phyloP scores from a whole-genome alignment of 2,329 filamentous ascomycete genomes.

The Fusarium sp. region DNA sequence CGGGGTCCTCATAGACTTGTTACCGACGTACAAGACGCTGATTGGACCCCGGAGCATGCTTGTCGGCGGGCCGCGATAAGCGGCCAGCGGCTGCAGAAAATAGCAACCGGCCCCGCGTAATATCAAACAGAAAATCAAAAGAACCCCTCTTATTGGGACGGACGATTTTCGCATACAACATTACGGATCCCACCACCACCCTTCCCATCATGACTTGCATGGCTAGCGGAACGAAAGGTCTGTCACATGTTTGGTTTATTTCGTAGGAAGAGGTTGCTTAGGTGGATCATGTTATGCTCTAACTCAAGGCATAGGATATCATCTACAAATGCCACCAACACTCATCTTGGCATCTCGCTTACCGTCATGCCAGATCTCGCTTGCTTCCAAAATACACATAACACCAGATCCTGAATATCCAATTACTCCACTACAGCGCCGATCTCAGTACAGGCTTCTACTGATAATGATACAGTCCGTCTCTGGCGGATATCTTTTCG shows the following conservation, averaged over 20 bases:
- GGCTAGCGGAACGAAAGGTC: constrained; percentile 18
- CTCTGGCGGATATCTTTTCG: constrained; percentile 17
- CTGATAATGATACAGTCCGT: constrained; percentile 33
- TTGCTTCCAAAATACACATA: constrained; percentile 16
- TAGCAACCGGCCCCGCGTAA: constrained; percentile 37
- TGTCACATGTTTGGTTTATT: constrained; percentile 16
- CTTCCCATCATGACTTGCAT: constrained; percentile 39
- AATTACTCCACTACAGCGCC: constrained; percentile 24
- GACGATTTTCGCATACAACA: constrained; percentile 14
- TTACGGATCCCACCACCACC: constrained; percentile 8
- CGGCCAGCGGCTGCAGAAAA: constrained; percentile 46
- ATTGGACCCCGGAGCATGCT: constrained; percentile 36
- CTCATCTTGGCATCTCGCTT: constrained; percentile 24
- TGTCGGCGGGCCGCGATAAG: constrained; percentile 37
- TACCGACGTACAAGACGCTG: not conserved
- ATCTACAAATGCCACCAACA: constrained; percentile 1
- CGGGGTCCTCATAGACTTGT: constrained; percentile 13
- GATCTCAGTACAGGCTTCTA: constrained; percentile 3
- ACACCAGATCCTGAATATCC: constrained; percentile 11
- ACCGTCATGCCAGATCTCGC: constrained; percentile 11
- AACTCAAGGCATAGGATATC: constrained; percentile 8
- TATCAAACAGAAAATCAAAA: not conserved
- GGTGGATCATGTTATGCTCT: constrained; percentile 31
- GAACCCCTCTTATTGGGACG: constrained; percentile 14
- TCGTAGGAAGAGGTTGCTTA: constrained; percentile 16